phyloP scores from a whole-genome alignment of 2,329 filamentous ascomycete species.

The Calonectria multiphialidica region DNA sequence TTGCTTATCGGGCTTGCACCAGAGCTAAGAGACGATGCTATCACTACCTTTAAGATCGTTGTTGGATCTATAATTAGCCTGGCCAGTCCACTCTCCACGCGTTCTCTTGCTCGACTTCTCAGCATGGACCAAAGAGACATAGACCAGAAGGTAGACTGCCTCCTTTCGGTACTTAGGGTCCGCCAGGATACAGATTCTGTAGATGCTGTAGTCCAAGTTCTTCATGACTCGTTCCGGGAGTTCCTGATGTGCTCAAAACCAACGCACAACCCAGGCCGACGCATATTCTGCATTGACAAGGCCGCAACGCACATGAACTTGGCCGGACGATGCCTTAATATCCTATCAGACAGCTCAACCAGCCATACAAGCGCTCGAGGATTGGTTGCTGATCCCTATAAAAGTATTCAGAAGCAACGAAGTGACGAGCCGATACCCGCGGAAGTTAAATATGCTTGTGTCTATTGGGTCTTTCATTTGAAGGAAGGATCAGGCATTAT shows the following conservation, averaged over 20 bases:
- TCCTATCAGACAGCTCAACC: background rate
- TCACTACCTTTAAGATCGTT: background rate
- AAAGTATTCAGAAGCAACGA: background rate
- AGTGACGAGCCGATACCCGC: background rate
- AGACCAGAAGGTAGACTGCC: conserved; percentile 26
- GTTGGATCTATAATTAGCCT: conserved; percentile 2
- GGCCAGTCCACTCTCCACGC: conserved; percentile 27
- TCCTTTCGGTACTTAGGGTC: conserved; percentile 29
- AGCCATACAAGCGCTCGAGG: background rate
- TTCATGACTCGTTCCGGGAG: conserved; percentile 51
- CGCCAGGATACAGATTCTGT: fast-evolving
- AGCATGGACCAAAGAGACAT: conserved; percentile 28
- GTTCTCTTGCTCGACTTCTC: conserved; percentile 40
- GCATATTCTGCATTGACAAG: background rate
- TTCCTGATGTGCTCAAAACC: conserved; percentile 44
- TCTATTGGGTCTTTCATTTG: background rate
- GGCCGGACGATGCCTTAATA: background rate
- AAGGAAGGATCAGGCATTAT: background rate
- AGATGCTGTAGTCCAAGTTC: background rate
- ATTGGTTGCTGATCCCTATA: background rate
- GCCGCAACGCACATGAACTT: background rate
- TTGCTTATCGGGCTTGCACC: background rate
- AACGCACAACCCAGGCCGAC: background rate
- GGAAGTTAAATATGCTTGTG: background rate
- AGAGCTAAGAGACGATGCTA: background rate